Evolutionary conservation across 805 yeast genomes (phyloP).

Genomic region (Candida chauliodis): DNA sequence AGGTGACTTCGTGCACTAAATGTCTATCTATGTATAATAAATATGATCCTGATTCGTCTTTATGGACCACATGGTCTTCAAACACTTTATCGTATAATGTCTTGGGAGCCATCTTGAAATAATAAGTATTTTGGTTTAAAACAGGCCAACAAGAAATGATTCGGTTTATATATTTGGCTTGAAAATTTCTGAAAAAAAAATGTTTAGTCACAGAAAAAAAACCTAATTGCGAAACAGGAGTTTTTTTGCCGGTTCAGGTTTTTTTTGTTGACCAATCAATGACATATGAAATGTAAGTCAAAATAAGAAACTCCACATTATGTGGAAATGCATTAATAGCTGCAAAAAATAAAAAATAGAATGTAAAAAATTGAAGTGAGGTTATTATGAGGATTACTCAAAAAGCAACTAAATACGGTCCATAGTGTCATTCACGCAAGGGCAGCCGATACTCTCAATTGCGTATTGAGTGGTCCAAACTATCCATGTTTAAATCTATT

Average conservation of each 20-base stretch:
- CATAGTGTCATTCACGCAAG: too few species aligned
- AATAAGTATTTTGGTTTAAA: not conserved
- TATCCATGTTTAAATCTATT: too few species aligned
- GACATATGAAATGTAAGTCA: not conserved
- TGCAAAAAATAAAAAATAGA: too few species aligned
- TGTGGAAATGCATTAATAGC: too few species aligned
- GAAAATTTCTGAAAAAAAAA: constrained; percentile 3
- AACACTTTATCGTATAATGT: constrained; percentile 96
- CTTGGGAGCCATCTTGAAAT: constrained; percentile 37
- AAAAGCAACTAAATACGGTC: too few species aligned
- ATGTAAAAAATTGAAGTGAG: too few species aligned
- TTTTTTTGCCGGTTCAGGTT: constrained; percentile 1
- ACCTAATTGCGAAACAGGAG: constrained; percentile 1
- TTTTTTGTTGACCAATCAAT: not conserved
- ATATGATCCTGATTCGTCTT: constrained; percentile 82
- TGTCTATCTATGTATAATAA: constrained; percentile 94
- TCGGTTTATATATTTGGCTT: not conserved
- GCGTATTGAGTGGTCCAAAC: too few species aligned
- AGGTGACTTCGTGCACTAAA: constrained; percentile 96
- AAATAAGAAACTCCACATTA: constrained; percentile 2
- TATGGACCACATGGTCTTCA: constrained; percentile 88
- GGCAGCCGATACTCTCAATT: too few species aligned
- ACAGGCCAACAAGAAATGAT: not conserved
- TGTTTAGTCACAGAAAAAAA: constrained; percentile 4
- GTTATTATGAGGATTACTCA: too few species aligned